Base-by-base conservation (phyloP, 495 filamentous ascomycete genomes). In the Penicillium crystallinum region DNA sequence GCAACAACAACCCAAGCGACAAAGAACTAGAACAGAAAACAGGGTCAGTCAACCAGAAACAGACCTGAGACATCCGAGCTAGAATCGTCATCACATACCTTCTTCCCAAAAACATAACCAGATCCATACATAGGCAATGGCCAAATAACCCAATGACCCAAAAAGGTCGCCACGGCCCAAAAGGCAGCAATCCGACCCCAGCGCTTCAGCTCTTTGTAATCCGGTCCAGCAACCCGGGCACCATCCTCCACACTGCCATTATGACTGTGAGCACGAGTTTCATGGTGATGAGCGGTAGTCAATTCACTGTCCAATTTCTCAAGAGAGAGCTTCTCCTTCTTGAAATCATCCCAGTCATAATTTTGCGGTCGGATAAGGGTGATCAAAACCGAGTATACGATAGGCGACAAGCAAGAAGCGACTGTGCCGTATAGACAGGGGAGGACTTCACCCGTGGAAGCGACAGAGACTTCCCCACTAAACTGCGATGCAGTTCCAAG, bases 1-100 rank as follows among this genome's bases (percentile, higher is more conserved):
- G 78, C 86, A 8, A 91, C 81, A 0, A 77, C 70, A 9, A 91
- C 81, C 88, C 88, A 91, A 25, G 87, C 88, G 11, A 83, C 83
- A 65, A 88, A 91, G 70, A 91, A 91, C 42, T 77, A 70, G 15
- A 21, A 31, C 27, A 33, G 6, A 23, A 17, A n/a, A n/a, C n/a
- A n/a, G n/a, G n/a, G n/a, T 35, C 4, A 44, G 44, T 46, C 29
- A 23, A 36, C 14, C 12, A 41, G 22, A 15, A n/a, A 10, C 6
- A 1, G 14, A 19, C 5, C 2, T 9, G 6, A 54, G 46, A 15
- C 19, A 14, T 18, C 17, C 46, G 46, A 54, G 18, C 10, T 27
- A 25, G 2, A 52, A 23, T 8, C 2, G 33, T 2, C 9, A 36
- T 51, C 4, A 57, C 58, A 19, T 51, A 66, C 65, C 56, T 57